phyloP scores from a whole-genome alignment of 176 grass and related monocot genomes.

The Oropetium thomaeum region DNA sequence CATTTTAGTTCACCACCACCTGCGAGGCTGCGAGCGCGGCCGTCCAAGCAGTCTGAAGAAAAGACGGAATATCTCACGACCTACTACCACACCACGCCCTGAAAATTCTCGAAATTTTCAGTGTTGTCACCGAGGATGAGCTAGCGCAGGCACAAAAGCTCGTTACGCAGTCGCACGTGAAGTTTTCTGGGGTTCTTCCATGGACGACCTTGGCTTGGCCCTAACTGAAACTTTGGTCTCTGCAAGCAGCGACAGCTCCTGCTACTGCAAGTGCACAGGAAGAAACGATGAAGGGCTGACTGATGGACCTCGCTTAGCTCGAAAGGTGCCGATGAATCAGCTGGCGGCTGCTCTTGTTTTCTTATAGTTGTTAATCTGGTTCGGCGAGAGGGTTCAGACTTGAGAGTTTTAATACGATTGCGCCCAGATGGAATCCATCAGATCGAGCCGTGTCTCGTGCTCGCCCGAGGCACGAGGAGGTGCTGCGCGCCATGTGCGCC shows the following conservation, averaged over 20 bases:
- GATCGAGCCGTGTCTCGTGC: slow-evolving; percentile 3
- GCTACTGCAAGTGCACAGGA: background rate
- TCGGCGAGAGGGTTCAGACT: background rate
- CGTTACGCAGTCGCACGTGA: background rate
- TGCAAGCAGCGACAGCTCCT: background rate
- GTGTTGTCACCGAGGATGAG: too few species aligned
- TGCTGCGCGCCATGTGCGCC: slow-evolving; percentile 33
- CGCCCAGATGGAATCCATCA: slow-evolving; percentile 26
- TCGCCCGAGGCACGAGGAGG: background rate
- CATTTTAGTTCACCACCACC: background rate
- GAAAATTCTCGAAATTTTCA: background rate
- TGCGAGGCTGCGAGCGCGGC: background rate
- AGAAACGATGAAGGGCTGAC: too few species aligned
- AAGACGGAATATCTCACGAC: too few species aligned
- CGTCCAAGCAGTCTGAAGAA: background rate
- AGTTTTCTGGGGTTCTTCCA: background rate
- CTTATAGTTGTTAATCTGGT: background rate
- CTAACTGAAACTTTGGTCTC: background rate
- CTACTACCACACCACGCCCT: too few species aligned
- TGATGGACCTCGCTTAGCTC: too few species aligned
- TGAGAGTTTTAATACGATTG: slow-evolving; percentile 4
- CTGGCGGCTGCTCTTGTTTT: background rate
- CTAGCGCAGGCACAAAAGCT: too few species aligned
- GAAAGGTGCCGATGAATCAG: background rate
- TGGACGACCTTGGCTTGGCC: background rate